Conservation (phyloP, 768 basidiomycete genomes). For the Leccinum ochraceum region DNA sequence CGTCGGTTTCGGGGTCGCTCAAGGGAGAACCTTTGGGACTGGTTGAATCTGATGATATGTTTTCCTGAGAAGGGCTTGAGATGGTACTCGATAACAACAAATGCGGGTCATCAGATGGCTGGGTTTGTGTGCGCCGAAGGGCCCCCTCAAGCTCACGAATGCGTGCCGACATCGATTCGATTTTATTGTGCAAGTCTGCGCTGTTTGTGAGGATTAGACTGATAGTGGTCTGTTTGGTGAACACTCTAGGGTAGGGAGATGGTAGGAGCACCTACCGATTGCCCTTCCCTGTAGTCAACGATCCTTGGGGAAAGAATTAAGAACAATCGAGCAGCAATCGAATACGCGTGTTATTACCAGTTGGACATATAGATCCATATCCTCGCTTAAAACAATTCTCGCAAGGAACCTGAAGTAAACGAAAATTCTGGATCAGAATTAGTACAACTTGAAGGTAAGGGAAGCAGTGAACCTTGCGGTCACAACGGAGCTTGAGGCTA, state of each 20-base stretch:
- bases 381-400: constrained; percentile 77
- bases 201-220: constrained; percentile 68
- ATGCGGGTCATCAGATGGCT: constrained; percentile 50
- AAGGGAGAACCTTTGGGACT: constrained; percentile 4
- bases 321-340: constrained; percentile 8
- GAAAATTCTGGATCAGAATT: constrained; percentile 16
- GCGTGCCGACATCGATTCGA: constrained; percentile 54
- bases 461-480: constrained; percentile 49
- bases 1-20: constrained; percentile 41
- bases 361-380: constrained; percentile 76
- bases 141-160: constrained; percentile 64
- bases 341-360: constrained; percentile 44
- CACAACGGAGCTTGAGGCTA: constrained; percentile 66
- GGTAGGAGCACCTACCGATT: constrained; percentile 41
- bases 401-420: constrained; percentile 60
- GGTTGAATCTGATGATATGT: constrained; percentile 14
- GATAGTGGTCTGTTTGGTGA: background rate
- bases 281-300: constrained; percentile 59
- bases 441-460: no score
- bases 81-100: constrained; percentile 40
- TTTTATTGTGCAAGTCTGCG: constrained; percentile 67
- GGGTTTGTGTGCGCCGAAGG: constrained; percentile 49
- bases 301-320: constrained; percentile 37
- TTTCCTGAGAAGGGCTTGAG: constrained; percentile 35
- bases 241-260: background rate